Percentiles rank a stretch among this genome's conserved stretches.
phyloP scores from a whole-genome alignment of 2,329 filamentous ascomycete species.

The Fusarium nematophilum region DNA sequence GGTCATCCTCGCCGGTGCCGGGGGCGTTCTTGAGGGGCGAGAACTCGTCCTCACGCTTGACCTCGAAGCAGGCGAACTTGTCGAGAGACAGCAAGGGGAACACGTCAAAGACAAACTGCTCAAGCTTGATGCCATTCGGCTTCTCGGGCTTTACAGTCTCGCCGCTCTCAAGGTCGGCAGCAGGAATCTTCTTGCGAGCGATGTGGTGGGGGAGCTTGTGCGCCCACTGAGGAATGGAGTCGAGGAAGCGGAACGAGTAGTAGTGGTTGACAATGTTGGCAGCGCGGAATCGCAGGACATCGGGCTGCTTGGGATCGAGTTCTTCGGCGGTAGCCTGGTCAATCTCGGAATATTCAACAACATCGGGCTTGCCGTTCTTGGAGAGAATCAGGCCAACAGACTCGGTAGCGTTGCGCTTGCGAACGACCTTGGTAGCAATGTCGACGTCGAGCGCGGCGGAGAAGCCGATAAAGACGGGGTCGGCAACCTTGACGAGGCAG shows the following conservation, averaged over 20 bases:
- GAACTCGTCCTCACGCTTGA: conserved; percentile 97
- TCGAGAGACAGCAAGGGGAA: conserved; percentile 88
- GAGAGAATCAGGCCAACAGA: conserved; percentile 93
- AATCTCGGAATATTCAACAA: conserved; percentile 99
- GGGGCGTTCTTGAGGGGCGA: conserved; percentile 92
- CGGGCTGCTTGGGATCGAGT: conserved; percentile 81
- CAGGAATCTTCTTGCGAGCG: conserved; percentile 97
- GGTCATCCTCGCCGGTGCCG: conserved; percentile 90
- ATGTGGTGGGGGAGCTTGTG: conserved; percentile 93
- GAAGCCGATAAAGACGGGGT: conserved; percentile 96
- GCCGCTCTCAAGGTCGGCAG: conserved; percentile 79
- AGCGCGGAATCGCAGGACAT: conserved; percentile 92
- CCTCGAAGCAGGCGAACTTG: conserved; percentile 96
- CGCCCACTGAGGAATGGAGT: conserved; percentile 88
- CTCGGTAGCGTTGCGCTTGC: conserved; percentile 96
- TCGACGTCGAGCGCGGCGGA: conserved; percentile 88
- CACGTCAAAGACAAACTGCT: conserved; percentile 99
- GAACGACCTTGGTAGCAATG: conserved; percentile 99
- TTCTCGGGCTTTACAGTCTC: conserved; percentile 89
- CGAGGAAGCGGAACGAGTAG: conserved; percentile 94
- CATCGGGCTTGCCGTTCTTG: conserved; percentile 96
- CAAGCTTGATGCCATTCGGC: conserved; percentile 98
- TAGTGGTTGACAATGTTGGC: conserved; percentile 99
- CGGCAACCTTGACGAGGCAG: conserved; percentile 98
- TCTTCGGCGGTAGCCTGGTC: conserved; percentile 89